Base-by-base conservation (phyloP, 2,329 filamentous ascomycete genomes). In the Cercospora nicotianae region DNA sequence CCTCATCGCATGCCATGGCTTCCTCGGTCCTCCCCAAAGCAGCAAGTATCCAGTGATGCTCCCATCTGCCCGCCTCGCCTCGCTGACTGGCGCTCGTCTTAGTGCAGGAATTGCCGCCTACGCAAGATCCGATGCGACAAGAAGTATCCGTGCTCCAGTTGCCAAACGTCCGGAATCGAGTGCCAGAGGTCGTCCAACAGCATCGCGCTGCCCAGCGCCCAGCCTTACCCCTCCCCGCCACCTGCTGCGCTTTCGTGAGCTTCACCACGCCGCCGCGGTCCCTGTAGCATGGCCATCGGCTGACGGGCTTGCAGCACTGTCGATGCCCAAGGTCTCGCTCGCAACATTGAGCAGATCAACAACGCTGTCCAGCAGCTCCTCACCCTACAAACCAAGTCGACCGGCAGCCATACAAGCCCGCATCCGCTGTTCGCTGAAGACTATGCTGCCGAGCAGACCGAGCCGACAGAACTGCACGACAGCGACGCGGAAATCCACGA, bases 41-140 rank as follows among this genome's bases (percentile, higher is more conserved):
- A 48, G 64, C 61, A 55, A 57, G 64, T 51, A 8, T 57, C 31
- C 10, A 26, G 20, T 16, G 12, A 36, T n/a, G 18, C 13, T 3
- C 1, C 16, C 30, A 26, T 23, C n/a, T 33, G 30, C 12, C 36
- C 23, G 36, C 1, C 13, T 18, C 16, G 9, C 26, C 7, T 12
- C n/a, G 64, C 58, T 62, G 58, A 66, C 64, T 7, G 28, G 9
- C n/a, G 59, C 59, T 63, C 26, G 18, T n/a, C 10, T 26, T 18
- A 66, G 65, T 67, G 65, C 42, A 39, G 51, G n/a, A 67, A 67
- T 42, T 67, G 65, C 20, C 60, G 65, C 30, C 36, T 67, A 9
- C 60, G 65, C 26, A 67, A 67, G 64, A 69, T 69, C 28, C 55
- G 64, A 31, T 69, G 67, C 31, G 64, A 66, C 57, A 63, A 63